Conservation (phyloP, 805 yeast species). For the Jamesozyma spencerorum region DNA sequence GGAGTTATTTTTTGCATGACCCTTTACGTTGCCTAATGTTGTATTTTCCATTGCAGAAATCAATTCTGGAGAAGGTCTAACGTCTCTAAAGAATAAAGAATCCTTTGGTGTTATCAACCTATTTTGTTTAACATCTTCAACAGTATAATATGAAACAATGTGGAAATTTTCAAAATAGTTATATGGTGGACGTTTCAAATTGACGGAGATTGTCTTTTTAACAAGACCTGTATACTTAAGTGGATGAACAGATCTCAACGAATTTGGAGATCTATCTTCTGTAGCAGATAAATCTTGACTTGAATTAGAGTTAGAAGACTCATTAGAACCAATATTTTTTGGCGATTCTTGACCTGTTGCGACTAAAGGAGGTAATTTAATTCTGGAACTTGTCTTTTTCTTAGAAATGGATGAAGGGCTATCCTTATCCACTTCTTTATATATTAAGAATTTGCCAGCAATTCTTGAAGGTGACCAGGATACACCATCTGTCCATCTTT, state of each 20-base stretch:
- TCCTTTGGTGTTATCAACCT: constrained; percentile 50
- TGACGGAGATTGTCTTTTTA: constrained; percentile 71
- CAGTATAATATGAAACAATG: constrained; percentile 67
- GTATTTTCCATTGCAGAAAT: constrained; percentile 50
- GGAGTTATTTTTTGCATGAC: constrained; percentile 5
- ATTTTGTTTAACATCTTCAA: constrained; percentile 60
- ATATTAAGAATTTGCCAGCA: constrained; percentile 73
- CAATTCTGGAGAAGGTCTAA: constrained; percentile 39
- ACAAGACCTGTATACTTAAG: constrained; percentile 47
- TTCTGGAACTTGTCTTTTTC: constrained; percentile 7
- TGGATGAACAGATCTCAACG: constrained; percentile 9
- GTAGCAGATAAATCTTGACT: neutral
- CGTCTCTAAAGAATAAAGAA: constrained; percentile 39
- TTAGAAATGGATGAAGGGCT: constrained; percentile 5
- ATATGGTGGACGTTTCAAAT: constrained; percentile 39
- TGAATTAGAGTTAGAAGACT: neutral
- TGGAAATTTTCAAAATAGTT: constrained; percentile 33
- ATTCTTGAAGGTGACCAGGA: constrained; percentile 91
- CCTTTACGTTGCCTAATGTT: constrained; percentile 46
- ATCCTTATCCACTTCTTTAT: constrained; percentile 44
- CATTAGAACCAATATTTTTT: neutral
- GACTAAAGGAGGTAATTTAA: constrained; percentile 11
- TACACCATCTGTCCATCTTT: constrained; percentile 95
- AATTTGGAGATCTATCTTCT: constrained; percentile 1
- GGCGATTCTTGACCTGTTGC: constrained; percentile 14